These are phyloP conservation scores for Daldinia concentrica DNA, from an alignment of 495 filamentous ascomycete species.

Conservation along the genomic window DNA sequence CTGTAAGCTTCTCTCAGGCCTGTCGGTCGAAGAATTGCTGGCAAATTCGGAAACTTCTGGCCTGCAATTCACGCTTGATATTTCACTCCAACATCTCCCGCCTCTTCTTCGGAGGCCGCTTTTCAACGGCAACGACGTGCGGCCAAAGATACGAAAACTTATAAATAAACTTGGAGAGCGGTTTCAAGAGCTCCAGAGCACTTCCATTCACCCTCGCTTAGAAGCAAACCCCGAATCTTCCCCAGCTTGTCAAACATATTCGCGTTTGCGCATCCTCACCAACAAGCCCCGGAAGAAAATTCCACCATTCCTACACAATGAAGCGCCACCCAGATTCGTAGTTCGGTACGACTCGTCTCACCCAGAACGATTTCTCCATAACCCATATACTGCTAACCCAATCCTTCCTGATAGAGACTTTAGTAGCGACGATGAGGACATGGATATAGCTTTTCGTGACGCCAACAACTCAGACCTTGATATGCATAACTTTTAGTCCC, in stretches of 20 bases:
- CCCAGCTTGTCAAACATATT: neutral
- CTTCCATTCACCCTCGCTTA: neutral
- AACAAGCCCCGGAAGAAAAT: conserved; percentile 10
- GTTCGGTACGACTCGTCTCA: conserved; percentile 30
- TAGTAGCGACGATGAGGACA: conserved; percentile 28
- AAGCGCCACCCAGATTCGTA: conserved; percentile 12
- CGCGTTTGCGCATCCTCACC: conserved; percentile 27
- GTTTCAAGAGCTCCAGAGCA: conserved; percentile 14
- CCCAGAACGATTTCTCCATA: conserved; percentile 3
- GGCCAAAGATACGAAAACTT: neutral
- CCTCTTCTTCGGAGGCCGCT: neutral
- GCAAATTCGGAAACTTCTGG: conserved; percentile 16
- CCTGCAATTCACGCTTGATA: conserved; percentile 15
- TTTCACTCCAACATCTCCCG: conserved; percentile 15
- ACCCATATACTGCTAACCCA: neutral
- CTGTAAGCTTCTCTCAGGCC: neutral
- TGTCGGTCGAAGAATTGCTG: conserved; percentile 18
- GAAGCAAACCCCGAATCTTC: neutral
- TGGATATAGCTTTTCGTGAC: conserved; percentile 20
- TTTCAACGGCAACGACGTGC: neutral
- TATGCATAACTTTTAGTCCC: neutral
- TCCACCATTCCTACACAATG: conserved; percentile 16
- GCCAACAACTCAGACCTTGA: neutral
- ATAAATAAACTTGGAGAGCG: neutral
- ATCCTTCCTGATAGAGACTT: conserved; percentile 9